Conservation (phyloP, 257 asterid species). For the Parsonsia alboflavescens region DNA sequence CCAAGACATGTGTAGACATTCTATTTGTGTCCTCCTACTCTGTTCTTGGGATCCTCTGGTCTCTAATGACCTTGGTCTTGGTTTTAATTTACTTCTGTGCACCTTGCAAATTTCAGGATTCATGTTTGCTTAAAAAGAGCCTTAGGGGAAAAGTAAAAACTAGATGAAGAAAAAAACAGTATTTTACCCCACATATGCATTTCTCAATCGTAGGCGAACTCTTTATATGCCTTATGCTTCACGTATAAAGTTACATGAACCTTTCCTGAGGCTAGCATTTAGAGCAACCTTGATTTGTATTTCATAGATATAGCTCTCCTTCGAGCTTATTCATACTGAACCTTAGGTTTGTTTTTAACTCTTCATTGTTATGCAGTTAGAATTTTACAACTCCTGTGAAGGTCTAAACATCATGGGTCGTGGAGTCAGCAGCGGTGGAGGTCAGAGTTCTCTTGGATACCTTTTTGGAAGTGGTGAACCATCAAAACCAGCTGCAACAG, state of each 20-base stretch:
- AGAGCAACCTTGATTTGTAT: neutral
- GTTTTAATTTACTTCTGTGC: neutral
- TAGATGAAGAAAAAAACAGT: neutral
- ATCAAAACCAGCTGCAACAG: constrained; percentile 47
- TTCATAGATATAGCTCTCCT: neutral
- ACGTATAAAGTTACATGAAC: neutral
- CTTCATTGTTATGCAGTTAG: constrained; percentile 15
- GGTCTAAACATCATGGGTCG: constrained; percentile 52
- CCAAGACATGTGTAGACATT: neutral
- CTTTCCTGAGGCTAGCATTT: neutral
- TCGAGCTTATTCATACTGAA: neutral
- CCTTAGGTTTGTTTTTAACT: neutral
- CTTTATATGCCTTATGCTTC: neutral
- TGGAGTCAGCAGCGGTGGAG: constrained; percentile 87
- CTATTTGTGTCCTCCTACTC: neutral
- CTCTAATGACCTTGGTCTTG: neutral
- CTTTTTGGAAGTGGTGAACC: constrained; percentile 74
- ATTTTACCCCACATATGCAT: neutral
- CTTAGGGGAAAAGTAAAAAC: neutral
- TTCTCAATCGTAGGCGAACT: neutral
- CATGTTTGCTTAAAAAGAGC: neutral
- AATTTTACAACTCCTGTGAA: constrained; percentile 11
- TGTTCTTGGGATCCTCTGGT: neutral
- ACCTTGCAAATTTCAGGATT: no score
- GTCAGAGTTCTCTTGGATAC: constrained; percentile 85